Evolutionary conservation across 2,329 filamentous ascomycete species (phyloP).

Genomic region (Clathrospora elynae): DNA sequence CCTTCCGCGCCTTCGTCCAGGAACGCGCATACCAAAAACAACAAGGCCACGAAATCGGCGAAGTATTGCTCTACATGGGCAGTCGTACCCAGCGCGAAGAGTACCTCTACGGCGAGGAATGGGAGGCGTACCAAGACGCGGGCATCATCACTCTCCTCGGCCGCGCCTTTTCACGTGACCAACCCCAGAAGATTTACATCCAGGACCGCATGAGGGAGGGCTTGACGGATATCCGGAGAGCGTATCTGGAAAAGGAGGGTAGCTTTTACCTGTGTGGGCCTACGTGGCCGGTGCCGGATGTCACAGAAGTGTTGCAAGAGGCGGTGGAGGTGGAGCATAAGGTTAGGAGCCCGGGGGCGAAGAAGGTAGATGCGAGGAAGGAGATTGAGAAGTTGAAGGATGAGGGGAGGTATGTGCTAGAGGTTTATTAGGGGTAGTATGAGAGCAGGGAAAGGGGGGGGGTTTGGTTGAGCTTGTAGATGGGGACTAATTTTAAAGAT

Average conservation of each 20-base stretch:
- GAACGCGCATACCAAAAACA: conserved; percentile 97
- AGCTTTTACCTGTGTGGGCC: conserved; percentile 97
- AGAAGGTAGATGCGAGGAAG: conserved; percentile 83
- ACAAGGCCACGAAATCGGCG: conserved; percentile 92
- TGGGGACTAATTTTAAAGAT: too few species aligned
- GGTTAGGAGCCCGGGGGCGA: conserved; percentile 55
- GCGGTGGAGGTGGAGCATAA: conserved; percentile 79
- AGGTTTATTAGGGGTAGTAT: conserved; percentile 76
- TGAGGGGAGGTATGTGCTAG: conserved; percentile 87
- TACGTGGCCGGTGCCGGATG: conserved; percentile 97
- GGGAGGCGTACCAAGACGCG: conserved; percentile 96
- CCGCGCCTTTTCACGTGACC: conserved; percentile 92
- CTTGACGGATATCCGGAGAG: conserved; percentile 77
- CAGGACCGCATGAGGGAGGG: conserved; percentile 97
- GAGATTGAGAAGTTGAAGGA: conserved; percentile 99
- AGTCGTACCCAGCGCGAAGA: conserved; percentile 97
- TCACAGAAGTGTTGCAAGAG: conserved; percentile 91
- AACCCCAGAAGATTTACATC: conserved; percentile 98
- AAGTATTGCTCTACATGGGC: conserved; percentile 94
- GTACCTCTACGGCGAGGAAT: conserved; percentile 98
- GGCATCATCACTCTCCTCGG: conserved; percentile 94
- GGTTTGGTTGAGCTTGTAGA: neutral
- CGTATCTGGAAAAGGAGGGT: conserved; percentile 85
- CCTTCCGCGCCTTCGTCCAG: conserved; percentile 99
- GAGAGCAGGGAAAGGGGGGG: neutral